Percentiles rank a stretch among this genome's conserved stretches.
phyloP scores from a whole-genome alignment of 345 rosid genomes.

The Eucalyptus pumila region DNA sequence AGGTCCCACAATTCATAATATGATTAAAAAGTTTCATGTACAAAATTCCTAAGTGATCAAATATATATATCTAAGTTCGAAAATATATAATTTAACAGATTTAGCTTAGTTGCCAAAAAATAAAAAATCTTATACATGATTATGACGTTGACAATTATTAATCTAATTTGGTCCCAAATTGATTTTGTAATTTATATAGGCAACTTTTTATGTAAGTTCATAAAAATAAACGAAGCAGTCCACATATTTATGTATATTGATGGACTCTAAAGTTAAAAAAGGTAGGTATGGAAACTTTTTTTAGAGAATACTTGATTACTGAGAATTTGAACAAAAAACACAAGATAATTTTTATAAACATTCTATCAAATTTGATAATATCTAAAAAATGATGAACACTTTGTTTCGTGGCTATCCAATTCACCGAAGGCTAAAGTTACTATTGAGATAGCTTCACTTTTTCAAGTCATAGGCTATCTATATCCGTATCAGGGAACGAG shows the following conservation, averaged over 20 bases:
- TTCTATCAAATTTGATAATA: neutral
- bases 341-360: too few species aligned
- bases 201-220: neutral
- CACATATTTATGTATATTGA: neutral
- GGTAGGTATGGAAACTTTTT: neutral
- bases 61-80: neutral
- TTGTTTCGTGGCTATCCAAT: too few species aligned
- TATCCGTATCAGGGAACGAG: neutral
- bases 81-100: neutral
- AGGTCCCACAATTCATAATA: neutral
- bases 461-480: neutral
- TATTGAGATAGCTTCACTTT: neutral
- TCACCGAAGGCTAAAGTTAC: too few species aligned
- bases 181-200: neutral
- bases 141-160: neutral
- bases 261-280: neutral
- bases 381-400: too few species aligned
- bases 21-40: neutral
- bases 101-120: neutral
- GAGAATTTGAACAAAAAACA: too few species aligned
- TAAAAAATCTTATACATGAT: neutral
- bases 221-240: neutral
- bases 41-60: neutral
- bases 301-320: neutral
- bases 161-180: neutral